Evolutionary conservation across 176 grass and related monocot genomes (phyloP), one percentile per base, ranked within the genome.

Genomic region (Elymus sibiricus): DNA sequence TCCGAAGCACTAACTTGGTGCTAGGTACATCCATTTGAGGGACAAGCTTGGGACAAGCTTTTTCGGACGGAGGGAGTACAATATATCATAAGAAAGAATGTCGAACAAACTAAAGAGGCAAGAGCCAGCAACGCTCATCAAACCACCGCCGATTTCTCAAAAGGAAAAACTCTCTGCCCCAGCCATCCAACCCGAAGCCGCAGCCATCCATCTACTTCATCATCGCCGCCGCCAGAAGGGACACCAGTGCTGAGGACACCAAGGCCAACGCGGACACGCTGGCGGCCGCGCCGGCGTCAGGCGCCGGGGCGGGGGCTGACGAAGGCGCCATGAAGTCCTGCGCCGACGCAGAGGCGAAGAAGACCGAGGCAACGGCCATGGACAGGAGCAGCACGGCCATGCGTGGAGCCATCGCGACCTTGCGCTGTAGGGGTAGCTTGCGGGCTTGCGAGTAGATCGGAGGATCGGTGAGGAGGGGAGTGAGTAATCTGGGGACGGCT

Each of bases 301-400:
- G 88, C 38, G 35, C 70, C 4, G 88, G 88, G 5, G 88, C 78
- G 0, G 88, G 88, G 3, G 78, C 63, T 1, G 83, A 86, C 3
- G 83, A 67, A 5, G 88, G 88, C 11, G 83, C 78, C 77, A 2
- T 59, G 82, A 62, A 62, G 15, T 53, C 83, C 83, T 90, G 63
- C 39, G 78, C 78, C 8, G 78, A 47, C 1, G 62, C 82, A 10
- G 77, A 14, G 67, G 75, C 11, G 2, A 56, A 29, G 27, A 84
- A 21, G 31, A 43, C n/a, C n/a, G n/a, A n/a, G n/a, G n/a, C n/a
- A n/a, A n/a, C 40, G 47, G 69, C 76, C 60, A 61, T 28, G 49
- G 83, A 70, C 25, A 77, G 5, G 29, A 90, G 51, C 28, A 81
- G 37, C 7, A 19, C 61, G 17, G 78, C 76, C 9, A 35, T n/a